Conservation (phyloP, 495 filamentous ascomycete species). For the Neurospora hispaniola region DNA sequence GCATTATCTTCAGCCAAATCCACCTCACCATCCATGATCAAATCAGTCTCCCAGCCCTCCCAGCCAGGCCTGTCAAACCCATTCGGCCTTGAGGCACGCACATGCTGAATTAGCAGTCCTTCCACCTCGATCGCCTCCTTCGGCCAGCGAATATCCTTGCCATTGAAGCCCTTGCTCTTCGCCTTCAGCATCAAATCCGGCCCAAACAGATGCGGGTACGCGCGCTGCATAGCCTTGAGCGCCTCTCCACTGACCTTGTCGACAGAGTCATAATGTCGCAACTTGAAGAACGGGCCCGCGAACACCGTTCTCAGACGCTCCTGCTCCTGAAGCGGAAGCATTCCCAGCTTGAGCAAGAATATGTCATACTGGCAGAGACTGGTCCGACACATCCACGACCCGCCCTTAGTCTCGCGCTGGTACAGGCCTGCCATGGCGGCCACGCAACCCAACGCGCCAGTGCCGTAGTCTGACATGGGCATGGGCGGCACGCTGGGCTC, state of each 20-base stretch:
- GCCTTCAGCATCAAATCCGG: constrained; percentile 31
- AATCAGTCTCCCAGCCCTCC: constrained; percentile 39
- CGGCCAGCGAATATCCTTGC: constrained; percentile 37
- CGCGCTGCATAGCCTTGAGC: constrained; percentile 47
- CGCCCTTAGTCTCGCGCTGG: constrained; percentile 49
- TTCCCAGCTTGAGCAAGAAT: constrained; percentile 51
- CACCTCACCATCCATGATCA: constrained; percentile 4
- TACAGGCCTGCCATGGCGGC: constrained; percentile 54
- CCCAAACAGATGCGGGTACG: constrained; percentile 41
- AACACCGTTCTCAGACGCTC: constrained; percentile 41
- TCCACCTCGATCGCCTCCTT: constrained; percentile 41
- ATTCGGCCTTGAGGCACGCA: constrained; percentile 45
- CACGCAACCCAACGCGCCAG: constrained; percentile 53
- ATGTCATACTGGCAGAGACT: constrained; percentile 54
- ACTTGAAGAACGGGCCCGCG: constrained; percentile 44
- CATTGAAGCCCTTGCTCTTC: constrained; percentile 39
- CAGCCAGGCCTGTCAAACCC: constrained; percentile 44
- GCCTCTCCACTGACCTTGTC: constrained; percentile 61
- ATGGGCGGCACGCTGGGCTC: constrained; percentile 71
- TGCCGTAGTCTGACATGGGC: constrained; percentile 74
- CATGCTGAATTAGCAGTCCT: constrained; percentile 42
- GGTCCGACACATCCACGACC: constrained; percentile 54
- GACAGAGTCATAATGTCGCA: constrained; percentile 61
- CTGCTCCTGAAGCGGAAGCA: constrained; percentile 47
- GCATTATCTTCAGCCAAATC: constrained; percentile 8